These are phyloP conservation scores for Myriosclerotinia duriaeana DNA, from an alignment of 2,329 filamentous ascomycete species.

Conservation along the genomic window DNA sequence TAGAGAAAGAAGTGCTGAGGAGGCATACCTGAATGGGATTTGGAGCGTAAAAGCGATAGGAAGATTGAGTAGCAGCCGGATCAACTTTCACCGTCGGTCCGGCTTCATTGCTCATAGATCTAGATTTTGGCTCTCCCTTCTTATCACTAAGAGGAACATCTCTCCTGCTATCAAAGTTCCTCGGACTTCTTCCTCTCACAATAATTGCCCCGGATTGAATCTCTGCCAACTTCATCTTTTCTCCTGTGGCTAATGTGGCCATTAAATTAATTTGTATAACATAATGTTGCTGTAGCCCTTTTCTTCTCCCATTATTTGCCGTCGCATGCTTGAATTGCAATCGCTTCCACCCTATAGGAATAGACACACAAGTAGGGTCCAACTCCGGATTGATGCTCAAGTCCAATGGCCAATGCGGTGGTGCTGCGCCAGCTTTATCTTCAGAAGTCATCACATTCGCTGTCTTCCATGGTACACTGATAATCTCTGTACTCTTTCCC, in stretches of 20 bases:
- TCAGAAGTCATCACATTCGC: conserved; percentile 33
- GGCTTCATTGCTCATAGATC: conserved; percentile 31
- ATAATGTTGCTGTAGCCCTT: conserved; percentile 94
- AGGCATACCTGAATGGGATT: conserved; percentile 36
- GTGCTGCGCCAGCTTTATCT: conserved; percentile 49
- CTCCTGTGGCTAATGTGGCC: conserved; percentile 64
- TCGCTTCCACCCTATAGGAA: conserved; percentile 89
- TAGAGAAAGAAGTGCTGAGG: background rate
- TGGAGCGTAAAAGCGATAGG: conserved; percentile 36
- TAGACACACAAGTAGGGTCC: conserved; percentile 73
- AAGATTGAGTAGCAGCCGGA: conserved; percentile 31
- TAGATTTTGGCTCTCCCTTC: conserved; percentile 37
- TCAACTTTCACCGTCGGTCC: conserved; percentile 36
- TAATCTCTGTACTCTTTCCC: conserved; percentile 87
- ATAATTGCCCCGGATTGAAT: conserved; percentile 92
- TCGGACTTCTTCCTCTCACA: conserved; percentile 84
- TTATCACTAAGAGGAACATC: conserved; percentile 65
- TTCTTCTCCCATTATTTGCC: conserved; percentile 90
- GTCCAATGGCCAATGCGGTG: conserved; percentile 56
- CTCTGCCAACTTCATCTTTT: conserved; percentile 76
- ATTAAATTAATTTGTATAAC: conserved; percentile 81
- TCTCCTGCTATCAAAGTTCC: conserved; percentile 90
- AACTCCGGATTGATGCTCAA: conserved; percentile 62
- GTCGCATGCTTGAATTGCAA: conserved; percentile 95
- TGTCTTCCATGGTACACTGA: conserved; percentile 93